Conservation (phyloP, 148 eudicot genomes). For the Fagopyrum esculentum region DNA sequence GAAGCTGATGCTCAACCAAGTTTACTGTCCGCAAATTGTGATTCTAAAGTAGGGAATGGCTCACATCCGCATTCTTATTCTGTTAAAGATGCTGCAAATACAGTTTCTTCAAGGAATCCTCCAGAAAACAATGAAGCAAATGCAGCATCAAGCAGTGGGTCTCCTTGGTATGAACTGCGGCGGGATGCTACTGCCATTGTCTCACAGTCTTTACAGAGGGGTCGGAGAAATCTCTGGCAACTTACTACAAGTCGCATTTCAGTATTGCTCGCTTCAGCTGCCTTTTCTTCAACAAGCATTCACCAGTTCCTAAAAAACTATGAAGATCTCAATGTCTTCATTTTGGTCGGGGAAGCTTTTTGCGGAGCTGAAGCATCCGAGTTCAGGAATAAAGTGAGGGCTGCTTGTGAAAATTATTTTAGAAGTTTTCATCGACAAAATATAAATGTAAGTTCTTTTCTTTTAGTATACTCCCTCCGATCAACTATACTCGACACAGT, state of each 20-base stretch:
- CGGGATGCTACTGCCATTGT: constrained; percentile 74
- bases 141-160: constrained; percentile 62
- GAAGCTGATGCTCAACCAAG: constrained; percentile 27
- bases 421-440: constrained; percentile 81
- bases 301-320: constrained; percentile 86
- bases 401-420: constrained; percentile 75
- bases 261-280: constrained; percentile 77
- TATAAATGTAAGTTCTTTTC: constrained; percentile 58
- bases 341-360: constrained; percentile 90
- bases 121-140: constrained; percentile 36
- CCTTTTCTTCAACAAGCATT: constrained; percentile 85
- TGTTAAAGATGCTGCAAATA: constrained; percentile 19
- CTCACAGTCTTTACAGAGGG: constrained; percentile 77
- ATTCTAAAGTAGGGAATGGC: constrained; percentile 25
- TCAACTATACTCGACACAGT: too few relatives aligned
- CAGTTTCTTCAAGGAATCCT: constrained; percentile 26
- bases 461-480: background rate
- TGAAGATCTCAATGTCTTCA: constrained; percentile 73
- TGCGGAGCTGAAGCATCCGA: constrained; percentile 79
- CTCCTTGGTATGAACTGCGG: constrained; percentile 88
- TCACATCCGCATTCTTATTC: constrained; percentile 20
- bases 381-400: constrained; percentile 66
- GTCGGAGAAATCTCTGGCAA: constrained; percentile 88
- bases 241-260: constrained; percentile 79
- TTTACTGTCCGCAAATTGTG: constrained; percentile 20